Evolutionary conservation across 2,329 filamentous ascomycete genomes (phyloP).

Genomic region (Paecilomyces sp.): DNA sequence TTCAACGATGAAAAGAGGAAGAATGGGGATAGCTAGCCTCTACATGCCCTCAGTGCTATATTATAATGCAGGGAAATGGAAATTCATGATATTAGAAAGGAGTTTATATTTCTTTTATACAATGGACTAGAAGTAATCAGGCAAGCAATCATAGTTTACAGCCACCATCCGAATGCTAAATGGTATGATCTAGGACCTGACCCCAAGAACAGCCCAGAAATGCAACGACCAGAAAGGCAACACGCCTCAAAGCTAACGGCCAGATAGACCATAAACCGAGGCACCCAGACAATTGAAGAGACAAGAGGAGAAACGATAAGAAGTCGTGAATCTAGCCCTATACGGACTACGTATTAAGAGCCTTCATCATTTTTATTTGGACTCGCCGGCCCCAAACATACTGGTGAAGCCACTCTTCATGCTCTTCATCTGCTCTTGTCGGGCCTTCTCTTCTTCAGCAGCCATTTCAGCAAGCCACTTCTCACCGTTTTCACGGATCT

Average conservation of each 20-base stretch:
- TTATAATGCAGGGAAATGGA: background rate
- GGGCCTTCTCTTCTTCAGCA: conserved; percentile 75
- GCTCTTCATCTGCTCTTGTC: conserved; percentile 83
- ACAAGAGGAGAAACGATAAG: background rate
- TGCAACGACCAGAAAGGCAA: background rate
- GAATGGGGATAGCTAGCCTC: background rate
- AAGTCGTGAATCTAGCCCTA: background rate
- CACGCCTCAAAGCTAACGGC: background rate
- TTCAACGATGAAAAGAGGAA: background rate
- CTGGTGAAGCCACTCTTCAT: conserved; percentile 75
- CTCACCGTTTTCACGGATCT: conserved; percentile 88
- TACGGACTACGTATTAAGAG: background rate
- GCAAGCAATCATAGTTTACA: background rate
- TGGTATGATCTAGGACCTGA: background rate
- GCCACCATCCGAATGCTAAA: background rate
- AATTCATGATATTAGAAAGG: background rate
- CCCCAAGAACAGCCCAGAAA: background rate
- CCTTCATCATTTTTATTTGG: conserved; percentile 14
- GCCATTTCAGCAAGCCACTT: conserved; percentile 95
- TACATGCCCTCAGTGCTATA: background rate
- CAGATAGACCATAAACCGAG: background rate
- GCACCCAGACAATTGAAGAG: background rate
- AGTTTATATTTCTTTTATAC: conserved; percentile 4
- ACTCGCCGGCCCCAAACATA: conserved; percentile 39
- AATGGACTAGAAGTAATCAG: background rate